Conservation (phyloP, 768 basidiomycete species). For the Clavaria fumosa region DNA sequence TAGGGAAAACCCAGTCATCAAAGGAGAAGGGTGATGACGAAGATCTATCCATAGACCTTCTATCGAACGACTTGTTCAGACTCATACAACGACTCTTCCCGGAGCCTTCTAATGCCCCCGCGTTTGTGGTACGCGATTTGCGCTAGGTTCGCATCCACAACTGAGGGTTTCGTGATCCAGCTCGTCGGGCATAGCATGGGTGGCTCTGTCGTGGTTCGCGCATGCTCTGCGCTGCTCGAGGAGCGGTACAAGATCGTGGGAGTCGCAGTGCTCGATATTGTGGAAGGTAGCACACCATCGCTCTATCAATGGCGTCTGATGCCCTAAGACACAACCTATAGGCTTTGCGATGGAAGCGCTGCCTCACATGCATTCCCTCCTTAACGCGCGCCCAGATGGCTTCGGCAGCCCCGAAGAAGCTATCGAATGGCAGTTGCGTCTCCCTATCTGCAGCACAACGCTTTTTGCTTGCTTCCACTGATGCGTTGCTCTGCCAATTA, state of each 20-base stretch:
- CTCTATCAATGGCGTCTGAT: not conserved
- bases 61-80: slow-evolving; percentile 60
- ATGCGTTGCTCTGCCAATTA: slow-evolving; percentile 1
- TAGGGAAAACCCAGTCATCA: slow-evolving; percentile 34
- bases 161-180: slow-evolving; percentile 20
- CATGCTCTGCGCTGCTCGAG: slow-evolving; percentile 50
- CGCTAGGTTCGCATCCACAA: not conserved
- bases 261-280: slow-evolving; percentile 73
- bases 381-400: slow-evolving; percentile 72
- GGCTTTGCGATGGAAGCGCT: slow-evolving; percentile 89
- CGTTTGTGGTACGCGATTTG: slow-evolving; percentile 44
- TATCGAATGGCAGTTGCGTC: slow-evolving; percentile 94
- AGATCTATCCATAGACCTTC: slow-evolving; percentile 57
- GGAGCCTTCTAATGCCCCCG: slow-evolving; percentile 44
- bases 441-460: too few relatives aligned
- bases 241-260: slow-evolving; percentile 59
- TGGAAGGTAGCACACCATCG: slow-evolving; percentile 44
- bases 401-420: slow-evolving; percentile 77
- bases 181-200: slow-evolving; percentile 96
- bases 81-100: slow-evolving; percentile 59
- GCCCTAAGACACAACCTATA: slow-evolving; percentile 15
- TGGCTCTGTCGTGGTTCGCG: slow-evolving; percentile 70
- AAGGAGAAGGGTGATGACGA: slow-evolving; percentile 25
- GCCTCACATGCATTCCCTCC: slow-evolving; percentile 79
- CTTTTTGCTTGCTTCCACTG: not conserved